Conservation (phyloP, 306 rosid species). For the Arachis hypogaea region DNA sequence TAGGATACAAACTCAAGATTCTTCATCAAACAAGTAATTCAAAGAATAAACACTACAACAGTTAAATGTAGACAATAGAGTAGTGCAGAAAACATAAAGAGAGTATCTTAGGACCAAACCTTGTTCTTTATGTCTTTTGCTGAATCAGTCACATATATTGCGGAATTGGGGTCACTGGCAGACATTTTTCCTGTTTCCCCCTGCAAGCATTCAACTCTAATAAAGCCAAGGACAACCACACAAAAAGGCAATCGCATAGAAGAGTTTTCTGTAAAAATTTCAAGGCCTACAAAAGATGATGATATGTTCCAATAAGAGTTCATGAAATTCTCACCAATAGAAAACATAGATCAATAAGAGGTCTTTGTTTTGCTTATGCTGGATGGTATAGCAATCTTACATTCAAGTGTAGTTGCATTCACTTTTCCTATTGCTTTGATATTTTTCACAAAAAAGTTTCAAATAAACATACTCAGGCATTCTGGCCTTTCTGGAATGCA, state of each 20-base stretch:
- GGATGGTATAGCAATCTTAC: neutral
- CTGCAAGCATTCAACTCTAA: conserved; percentile 57
- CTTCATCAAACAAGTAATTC: conserved; percentile 7
- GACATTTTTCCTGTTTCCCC: conserved; percentile 98
- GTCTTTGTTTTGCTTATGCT: neutral
- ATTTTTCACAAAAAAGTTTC: neutral
- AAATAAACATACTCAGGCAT: neutral
- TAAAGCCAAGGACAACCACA: conserved; percentile 25
- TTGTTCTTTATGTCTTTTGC: conserved; percentile 79
- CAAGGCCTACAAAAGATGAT: conserved; percentile 15
- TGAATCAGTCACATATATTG: conserved; percentile 95
- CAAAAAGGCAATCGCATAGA: conserved; percentile 21
- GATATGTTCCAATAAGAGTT: neutral
- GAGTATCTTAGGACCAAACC: conserved; percentile 51
- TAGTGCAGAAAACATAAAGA: conserved; percentile 3
- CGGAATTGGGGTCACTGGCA: conserved; percentile 97
- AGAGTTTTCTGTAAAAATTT: conserved; percentile 21
- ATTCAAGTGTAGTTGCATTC: neutral
- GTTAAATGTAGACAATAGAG: conserved; percentile 5
- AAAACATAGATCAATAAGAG: neutral
- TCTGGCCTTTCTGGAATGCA: neutral
- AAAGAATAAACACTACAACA: conserved; percentile 13
- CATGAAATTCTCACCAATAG: neutral
- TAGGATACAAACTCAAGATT: neutral
- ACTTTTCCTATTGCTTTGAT: neutral